Evolutionary conservation across 768 basidiomycete species (phyloP).

Genomic region (Tylopilus sp.): DNA sequence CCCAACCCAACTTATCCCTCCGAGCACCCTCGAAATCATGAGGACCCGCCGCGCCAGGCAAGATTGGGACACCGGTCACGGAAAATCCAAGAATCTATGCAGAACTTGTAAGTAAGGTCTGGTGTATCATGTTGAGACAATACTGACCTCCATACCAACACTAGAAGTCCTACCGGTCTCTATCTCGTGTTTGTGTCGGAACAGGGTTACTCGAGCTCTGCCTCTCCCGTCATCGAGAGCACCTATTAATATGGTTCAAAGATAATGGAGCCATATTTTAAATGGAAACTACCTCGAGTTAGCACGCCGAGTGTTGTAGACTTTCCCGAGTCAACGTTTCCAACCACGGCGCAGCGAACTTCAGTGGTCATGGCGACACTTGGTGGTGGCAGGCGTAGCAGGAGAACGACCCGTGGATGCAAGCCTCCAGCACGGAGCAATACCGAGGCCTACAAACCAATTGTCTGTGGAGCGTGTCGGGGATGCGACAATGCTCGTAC

Average conservation of each 20-base stretch:
- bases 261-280: slow-evolving; percentile 19
- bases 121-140: background rate
- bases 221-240: slow-evolving; percentile 80
- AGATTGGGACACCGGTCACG: slow-evolving; percentile 69
- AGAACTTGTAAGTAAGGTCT: background rate
- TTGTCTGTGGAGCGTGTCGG: background rate
- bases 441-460: slow-evolving; percentile 49
- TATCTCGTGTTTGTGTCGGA: slow-evolving; percentile 96
- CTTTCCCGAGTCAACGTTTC: slow-evolving; percentile 94
- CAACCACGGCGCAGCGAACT: slow-evolving; percentile 93
- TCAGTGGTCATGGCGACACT: slow-evolving; percentile 81
- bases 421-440: slow-evolving; percentile 45
- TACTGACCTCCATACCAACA: slow-evolving; percentile 92
- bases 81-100: slow-evolving; percentile 84
- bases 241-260: slow-evolving; percentile 38
- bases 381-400: slow-evolving; percentile 73
- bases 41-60: slow-evolving; percentile 59
- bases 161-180: slow-evolving; percentile 94
- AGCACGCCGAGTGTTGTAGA: slow-evolving; percentile 92
- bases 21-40: slow-evolving; percentile 62
- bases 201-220: slow-evolving; percentile 80
- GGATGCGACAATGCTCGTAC: slow-evolving; percentile 33
- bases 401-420: slow-evolving; percentile 54
- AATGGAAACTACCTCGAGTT: slow-evolving; percentile 64
- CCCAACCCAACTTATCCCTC: slow-evolving; percentile 91